Evolutionary conservation across 1,139 yeast species (phyloP).

Genomic region (Chernovozyma aurita): DNA sequence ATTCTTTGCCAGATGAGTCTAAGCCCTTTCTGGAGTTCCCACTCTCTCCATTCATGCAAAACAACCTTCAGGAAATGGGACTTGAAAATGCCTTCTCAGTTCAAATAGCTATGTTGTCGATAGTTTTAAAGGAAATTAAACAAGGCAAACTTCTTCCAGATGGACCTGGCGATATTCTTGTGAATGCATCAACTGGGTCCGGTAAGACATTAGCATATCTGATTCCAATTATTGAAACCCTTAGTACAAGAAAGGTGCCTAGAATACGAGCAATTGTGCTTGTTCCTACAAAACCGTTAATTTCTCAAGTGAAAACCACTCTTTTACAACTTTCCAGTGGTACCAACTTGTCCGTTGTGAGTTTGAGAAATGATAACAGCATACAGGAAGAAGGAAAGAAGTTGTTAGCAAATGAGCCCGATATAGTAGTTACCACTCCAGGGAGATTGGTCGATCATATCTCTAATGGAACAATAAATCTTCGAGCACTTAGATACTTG

Average conservation of each 20-base stretch:
- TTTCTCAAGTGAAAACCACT: slow-evolving; percentile 74
- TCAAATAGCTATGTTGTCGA: slow-evolving; percentile 63
- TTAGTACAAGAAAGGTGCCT: slow-evolving; percentile 64
- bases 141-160: slow-evolving; percentile 50
- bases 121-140: slow-evolving; percentile 47
- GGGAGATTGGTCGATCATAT: slow-evolving; percentile 94
- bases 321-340: slow-evolving; percentile 60
- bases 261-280: slow-evolving; percentile 70
- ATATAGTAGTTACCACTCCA: slow-evolving; percentile 80
- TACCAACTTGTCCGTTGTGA: slow-evolving; percentile 55
- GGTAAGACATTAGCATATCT: slow-evolving; percentile 93
- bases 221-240: slow-evolving; percentile 73
- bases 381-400: slow-evolving; percentile 61
- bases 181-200: slow-evolving; percentile 94
- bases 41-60: slow-evolving; percentile 34
- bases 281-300: slow-evolving; percentile 88
- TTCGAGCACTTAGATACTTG: slow-evolving; percentile 57
- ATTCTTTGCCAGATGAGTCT: slow-evolving; percentile 43
- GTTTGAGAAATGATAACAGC: slow-evolving; percentile 56
- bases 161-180: slow-evolving; percentile 65
- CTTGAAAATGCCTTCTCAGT: slow-evolving; percentile 69
- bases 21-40: slow-evolving; percentile 39
- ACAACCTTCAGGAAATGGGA: slow-evolving; percentile 44
- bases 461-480: slow-evolving; percentile 28
- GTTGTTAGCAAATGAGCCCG: slow-evolving; percentile 53